Percentiles rank a stretch among this genome's conserved stretches.
phyloP scores from a whole-genome alignment of 192 early-diverging fungal genomes.

The Linnemannia exigua region DNA sequence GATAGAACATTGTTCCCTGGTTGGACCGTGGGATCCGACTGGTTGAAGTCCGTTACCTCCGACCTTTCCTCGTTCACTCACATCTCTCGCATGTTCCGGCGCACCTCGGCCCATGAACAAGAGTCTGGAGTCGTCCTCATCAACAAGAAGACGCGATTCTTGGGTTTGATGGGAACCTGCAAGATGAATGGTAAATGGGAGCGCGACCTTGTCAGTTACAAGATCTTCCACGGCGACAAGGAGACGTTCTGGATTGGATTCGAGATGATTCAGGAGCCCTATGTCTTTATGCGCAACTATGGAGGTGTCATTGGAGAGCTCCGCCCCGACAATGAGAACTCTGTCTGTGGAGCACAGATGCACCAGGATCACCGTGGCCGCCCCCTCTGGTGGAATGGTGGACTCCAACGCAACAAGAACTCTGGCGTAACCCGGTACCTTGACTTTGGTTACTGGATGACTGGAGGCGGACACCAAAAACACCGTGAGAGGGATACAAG shows the following conservation, averaged over 20 bases:
- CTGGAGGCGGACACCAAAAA: conserved; percentile 44
- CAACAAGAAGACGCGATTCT: conserved; percentile 63
- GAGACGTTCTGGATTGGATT: conserved; percentile 79
- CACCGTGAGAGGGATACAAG: conserved; percentile 31
- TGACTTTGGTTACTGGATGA: conserved; percentile 57
- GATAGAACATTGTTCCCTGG: conserved; percentile 68
- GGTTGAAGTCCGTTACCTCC: conserved; percentile 65
- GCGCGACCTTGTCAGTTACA: conserved; percentile 64
- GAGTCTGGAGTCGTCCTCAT: conserved; percentile 74
- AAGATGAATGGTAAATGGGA: conserved; percentile 66
- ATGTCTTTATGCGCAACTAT: conserved; percentile 62
- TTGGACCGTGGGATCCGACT: conserved; percentile 39
- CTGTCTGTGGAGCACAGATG: conserved; percentile 63
- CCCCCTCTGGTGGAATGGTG: conserved; percentile 69
- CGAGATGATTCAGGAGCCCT: conserved; percentile 70
- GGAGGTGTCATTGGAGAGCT: conserved; percentile 68
- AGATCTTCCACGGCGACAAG: conserved; percentile 71
- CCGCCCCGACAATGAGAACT: conserved; percentile 36
- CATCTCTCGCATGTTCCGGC: conserved; percentile 56
- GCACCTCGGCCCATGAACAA: conserved; percentile 65
- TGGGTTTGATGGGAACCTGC: conserved; percentile 68
- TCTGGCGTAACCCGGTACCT: conserved; percentile 50
- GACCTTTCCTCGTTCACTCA: conserved; percentile 54
- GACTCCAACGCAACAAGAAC: conserved; percentile 63
- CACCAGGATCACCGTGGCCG: conserved; percentile 54